A percentile compares a stretch with the other conserved stretches of the same genome.
These are phyloP conservation scores for Beauveria asiatica DNA, from an alignment of 2,329 filamentous ascomycete genomes.

Conservation along the genomic window DNA sequence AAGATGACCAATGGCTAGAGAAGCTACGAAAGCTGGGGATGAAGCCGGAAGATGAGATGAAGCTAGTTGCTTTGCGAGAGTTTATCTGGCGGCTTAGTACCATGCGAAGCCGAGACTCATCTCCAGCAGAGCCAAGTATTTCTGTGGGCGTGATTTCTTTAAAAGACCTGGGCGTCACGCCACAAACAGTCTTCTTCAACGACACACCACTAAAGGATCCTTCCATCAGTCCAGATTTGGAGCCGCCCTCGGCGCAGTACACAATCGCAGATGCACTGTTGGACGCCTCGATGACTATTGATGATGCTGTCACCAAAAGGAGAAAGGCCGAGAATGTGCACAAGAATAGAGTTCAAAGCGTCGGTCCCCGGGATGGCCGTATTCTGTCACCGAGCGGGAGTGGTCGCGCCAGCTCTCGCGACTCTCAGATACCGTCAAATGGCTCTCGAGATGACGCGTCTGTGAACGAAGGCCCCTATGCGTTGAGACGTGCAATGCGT, in stretches of 20 bases:
- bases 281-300: slow-evolving; percentile 84
- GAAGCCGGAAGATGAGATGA: slow-evolving; percentile 74
- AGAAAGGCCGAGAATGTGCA: slow-evolving; percentile 44
- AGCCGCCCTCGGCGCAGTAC: slow-evolving; percentile 41
- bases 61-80: slow-evolving; percentile 75
- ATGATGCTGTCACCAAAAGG: slow-evolving; percentile 52
- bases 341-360: slow-evolving; percentile 33
- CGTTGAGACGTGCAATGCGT: slow-evolving; percentile 39
- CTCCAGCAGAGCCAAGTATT: slow-evolving; percentile 25
- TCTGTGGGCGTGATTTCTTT: slow-evolving; percentile 52
- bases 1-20: slow-evolving; percentile 89
- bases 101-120: slow-evolving; percentile 52
- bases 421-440: slow-evolving; percentile 30
- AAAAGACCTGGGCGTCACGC: slow-evolving; percentile 66
- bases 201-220: slow-evolving; percentile 50
- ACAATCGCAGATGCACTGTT: slow-evolving; percentile 86
- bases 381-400: slow-evolving; percentile 24
- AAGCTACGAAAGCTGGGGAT: slow-evolving; percentile 80
- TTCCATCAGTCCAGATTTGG: slow-evolving; percentile 24
- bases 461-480: slow-evolving; percentile 32
- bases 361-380: slow-evolving; percentile 22
- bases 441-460: slow-evolving; percentile 22
- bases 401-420: slow-evolving; percentile 26
- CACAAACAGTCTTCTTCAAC: slow-evolving; percentile 89
- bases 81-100: slow-evolving; percentile 84